phyloP scores from a whole-genome alignment of 139 green algal genomes.

The Asterochloris sp. region DNA sequence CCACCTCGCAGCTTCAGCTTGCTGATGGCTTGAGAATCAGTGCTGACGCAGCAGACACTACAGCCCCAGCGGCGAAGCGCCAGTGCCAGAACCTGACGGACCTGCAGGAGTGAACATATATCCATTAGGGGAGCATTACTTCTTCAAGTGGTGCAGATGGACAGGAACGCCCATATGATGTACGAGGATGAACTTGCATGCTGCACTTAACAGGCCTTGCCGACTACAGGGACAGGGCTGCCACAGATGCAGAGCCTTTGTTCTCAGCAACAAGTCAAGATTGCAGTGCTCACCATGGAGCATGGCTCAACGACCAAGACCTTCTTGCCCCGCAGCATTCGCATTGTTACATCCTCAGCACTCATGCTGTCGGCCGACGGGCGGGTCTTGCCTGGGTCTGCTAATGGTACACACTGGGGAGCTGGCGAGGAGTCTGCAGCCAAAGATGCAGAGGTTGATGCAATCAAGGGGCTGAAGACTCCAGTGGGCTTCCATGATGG shows the following conservation, averaged over 20 bases:
- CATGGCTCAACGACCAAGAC: conserved; percentile 69
- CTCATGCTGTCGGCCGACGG: not conserved
- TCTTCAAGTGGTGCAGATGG: too few species aligned
- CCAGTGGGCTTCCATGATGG: too few species aligned
- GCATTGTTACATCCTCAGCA: not conserved
- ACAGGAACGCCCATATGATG: too few species aligned
- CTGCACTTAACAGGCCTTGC: too few species aligned
- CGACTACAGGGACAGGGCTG: too few species aligned
- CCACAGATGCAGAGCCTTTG: not conserved
- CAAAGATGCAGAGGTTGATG: too few species aligned
- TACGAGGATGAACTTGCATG: too few species aligned
- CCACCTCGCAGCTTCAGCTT: conserved; percentile 17
- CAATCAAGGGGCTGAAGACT: too few species aligned
- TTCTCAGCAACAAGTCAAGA: not conserved
- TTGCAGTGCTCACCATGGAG: conserved; percentile 45
- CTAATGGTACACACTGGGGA: too few species aligned
- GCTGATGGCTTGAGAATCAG: conserved; percentile 41
- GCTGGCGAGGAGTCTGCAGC: too few species aligned
- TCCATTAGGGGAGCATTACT: too few species aligned
- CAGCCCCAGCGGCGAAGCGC: conserved; percentile 64
- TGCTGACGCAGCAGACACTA: conserved; percentile 51
- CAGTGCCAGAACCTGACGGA: conserved; percentile 39
- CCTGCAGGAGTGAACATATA: not conserved
- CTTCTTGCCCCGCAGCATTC: conserved; percentile 11
- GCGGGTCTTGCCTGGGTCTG: too few species aligned